Conservation (phyloP, 257 asterid genomes). For the Capsicum pubescens region DNA sequence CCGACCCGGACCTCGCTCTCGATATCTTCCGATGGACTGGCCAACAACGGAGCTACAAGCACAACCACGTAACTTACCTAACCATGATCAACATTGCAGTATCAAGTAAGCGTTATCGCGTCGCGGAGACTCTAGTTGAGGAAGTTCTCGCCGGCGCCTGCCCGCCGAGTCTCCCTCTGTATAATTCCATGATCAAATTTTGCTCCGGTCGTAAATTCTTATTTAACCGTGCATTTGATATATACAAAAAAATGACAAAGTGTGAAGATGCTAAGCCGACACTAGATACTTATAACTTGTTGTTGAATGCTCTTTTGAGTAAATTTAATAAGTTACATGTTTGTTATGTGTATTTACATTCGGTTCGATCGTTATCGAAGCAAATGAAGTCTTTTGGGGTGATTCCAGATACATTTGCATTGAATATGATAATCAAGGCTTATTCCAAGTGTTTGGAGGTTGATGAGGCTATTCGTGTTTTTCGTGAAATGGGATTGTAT, state of each 20-base stretch:
- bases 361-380: constrained; percentile 72
- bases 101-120: constrained; percentile 70
- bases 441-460: constrained; percentile 71
- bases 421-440: constrained; percentile 91
- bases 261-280: constrained; percentile 70
- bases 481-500: constrained; percentile 92
- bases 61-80: constrained; percentile 65
- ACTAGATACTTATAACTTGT: constrained; percentile 74
- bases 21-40: constrained; percentile 98
- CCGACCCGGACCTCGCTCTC: constrained; percentile 90
- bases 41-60: constrained; percentile 87
- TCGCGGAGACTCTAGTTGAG: constrained; percentile 72
- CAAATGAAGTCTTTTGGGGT: constrained; percentile 89
- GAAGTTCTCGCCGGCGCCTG: constrained; percentile 93
- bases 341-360: constrained; percentile 74
- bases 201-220: constrained; percentile 70
- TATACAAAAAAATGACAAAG: constrained; percentile 78
- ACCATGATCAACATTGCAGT: constrained; percentile 66
- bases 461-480: constrained; percentile 81
- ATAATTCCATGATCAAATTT: constrained; percentile 85
- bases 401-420: constrained; percentile 73
- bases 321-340: constrained; percentile 68
- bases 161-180: constrained; percentile 58
- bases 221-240: constrained; percentile 84
- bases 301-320: constrained; percentile 65